Base-by-base conservation (phyloP, 2,329 filamentous ascomycete genomes). In the Alternaria sp. region DNA sequence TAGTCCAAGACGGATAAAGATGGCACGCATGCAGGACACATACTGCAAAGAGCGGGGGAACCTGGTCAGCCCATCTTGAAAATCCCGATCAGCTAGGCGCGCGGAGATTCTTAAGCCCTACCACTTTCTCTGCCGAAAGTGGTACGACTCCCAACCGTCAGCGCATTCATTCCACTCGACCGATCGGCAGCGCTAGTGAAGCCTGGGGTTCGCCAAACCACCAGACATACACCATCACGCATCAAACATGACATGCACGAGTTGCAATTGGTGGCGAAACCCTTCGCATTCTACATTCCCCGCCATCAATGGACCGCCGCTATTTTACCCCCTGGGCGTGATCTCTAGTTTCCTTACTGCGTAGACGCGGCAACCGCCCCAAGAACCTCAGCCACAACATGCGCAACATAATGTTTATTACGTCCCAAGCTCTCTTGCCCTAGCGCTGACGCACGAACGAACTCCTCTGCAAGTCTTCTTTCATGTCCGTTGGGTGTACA, bases 361-460 rank as follows among this genome's bases (percentile, higher is more conserved):
- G 17, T 17, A n/a, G 26, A 37, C 31, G 52, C 41, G 10, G 41
- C 52, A 37, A 54, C 34, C 26, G 42, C 42, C 5, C 41, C 52
- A 23, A 54, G 42, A 11, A 34, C 31, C 33, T 54, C 52, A 9
- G 52, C 52, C 5, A 54, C 42, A 23, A 54, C 14, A 48, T 54
- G 31, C n/a, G 42, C 41, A 23, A 46, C 42, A 48, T 48, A 39
- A 34, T 58, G 31, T 29, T 48, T 54, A 21, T 26, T 28, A 21
- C 48, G 28, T 13, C 44, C 2, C 70, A 56, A 41, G 14, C 45
- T 14, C 39, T 57, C 54, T 39, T 65, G 67, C 44, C 76, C 70
- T 77, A 62, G 29, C 26, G 45, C 33, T 6, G 5, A 28, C 26
- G 5, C 26, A 4, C 3, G 5, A 6, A 8, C 26, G 8, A 28